These are phyloP conservation scores for Monosporascus sp. DNA, from an alignment of 2,329 filamentous ascomycete genomes.

Conservation along the genomic window DNA sequence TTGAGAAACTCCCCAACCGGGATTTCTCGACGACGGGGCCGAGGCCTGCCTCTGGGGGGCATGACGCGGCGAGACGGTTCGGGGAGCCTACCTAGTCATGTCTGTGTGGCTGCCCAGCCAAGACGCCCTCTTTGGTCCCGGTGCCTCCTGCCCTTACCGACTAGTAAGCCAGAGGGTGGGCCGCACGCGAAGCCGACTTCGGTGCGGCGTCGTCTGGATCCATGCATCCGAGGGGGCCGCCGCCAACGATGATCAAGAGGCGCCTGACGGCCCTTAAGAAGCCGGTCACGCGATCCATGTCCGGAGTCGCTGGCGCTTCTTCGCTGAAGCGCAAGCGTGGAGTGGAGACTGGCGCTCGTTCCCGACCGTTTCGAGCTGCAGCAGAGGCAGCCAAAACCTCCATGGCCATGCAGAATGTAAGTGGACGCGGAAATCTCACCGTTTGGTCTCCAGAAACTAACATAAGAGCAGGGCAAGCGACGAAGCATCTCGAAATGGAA, in stretches of 20 bases:
- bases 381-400: constrained; percentile 7
- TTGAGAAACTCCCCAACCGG: no score
- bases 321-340: constrained; percentile 4
- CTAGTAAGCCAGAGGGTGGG: no score
- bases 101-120: no score
- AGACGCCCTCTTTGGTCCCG: no score
- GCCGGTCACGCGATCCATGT: neutral
- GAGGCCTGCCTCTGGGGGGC: no score
- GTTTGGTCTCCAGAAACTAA: constrained; percentile 3
- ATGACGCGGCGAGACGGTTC: no score
- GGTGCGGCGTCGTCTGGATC: neutral
- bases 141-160: no score
- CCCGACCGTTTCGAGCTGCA: constrained; percentile 11
- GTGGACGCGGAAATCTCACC: neutral
- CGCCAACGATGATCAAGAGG: neutral
- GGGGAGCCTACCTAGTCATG: no score
- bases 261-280: neutral
- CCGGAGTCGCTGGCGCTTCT: neutral
- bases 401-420: constrained; percentile 10
- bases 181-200: no score
- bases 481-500: neutral
- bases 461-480: constrained; percentile 3
- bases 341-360: neutral
- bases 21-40: no score
- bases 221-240: neutral